These are phyloP conservation scores for Drosera spatulata DNA, from an alignment of 179 eudicot genomes.

Conservation along the genomic window DNA sequence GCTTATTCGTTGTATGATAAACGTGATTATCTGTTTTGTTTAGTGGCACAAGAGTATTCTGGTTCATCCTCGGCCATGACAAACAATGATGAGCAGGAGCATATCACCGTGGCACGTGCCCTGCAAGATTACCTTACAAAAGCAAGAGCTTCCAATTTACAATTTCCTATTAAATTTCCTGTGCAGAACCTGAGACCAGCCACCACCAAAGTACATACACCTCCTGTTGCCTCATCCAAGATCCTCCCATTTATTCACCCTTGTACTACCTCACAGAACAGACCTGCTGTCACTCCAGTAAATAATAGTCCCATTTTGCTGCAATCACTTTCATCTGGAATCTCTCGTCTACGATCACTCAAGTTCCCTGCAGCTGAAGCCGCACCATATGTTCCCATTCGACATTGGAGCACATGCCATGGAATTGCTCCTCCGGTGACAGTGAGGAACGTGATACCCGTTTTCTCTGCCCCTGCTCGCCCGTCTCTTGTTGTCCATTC, in stretches of 20 bases:
- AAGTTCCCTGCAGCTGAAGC: constrained; percentile 51
- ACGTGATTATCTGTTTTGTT: constrained; percentile 10
- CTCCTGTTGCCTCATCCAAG: constrained; percentile 12
- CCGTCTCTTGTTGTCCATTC: constrained; percentile 21
- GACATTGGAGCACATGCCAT: constrained; percentile 30
- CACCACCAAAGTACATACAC: constrained; percentile 16
- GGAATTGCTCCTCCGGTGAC: constrained; percentile 58
- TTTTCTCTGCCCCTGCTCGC: constrained; percentile 43
- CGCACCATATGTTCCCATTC: constrained; percentile 44
- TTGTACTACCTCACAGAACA: constrained; percentile 19
- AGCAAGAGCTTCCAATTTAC: constrained; percentile 27
- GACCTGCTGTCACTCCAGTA: constrained; percentile 14
- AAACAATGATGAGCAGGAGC: constrained; percentile 56
- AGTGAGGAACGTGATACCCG: constrained; percentile 43
- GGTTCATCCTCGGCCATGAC: constrained; percentile 23
- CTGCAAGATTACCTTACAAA: constrained; percentile 39
- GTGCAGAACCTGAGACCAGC: constrained; percentile 27
- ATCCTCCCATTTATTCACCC: constrained; percentile 23
- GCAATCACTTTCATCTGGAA: constrained; percentile 10
- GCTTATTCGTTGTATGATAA: not conserved
- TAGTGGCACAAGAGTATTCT: constrained; percentile 49
- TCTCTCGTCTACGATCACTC: constrained; percentile 16
- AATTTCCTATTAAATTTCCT: constrained; percentile 53
- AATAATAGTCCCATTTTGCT: constrained; percentile 5
- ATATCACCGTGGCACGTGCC: constrained; percentile 53